A percentile compares a stretch with the other conserved stretches of the same genome.
Evolutionary conservation across 331 rosid species (phyloP).

Genomic region (Malus hybrid): DNA sequence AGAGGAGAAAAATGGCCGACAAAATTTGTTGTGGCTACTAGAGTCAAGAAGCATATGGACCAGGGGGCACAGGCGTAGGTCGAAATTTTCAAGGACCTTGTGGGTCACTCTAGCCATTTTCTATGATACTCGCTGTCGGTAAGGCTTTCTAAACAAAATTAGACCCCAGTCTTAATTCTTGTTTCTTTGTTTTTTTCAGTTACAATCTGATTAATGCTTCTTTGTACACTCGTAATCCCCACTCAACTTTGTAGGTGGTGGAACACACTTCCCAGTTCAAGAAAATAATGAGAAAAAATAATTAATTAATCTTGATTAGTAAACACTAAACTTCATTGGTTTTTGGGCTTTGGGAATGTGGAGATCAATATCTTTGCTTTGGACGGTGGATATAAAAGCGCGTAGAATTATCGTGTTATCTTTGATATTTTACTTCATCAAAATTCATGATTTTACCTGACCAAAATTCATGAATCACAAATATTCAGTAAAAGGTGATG

Average conservation of each 20-base stretch:
- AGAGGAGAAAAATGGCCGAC: slow-evolving; percentile 56
- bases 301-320: neutral
- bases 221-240: slow-evolving; percentile 16
- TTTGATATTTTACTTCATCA: neutral
- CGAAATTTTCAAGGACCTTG: slow-evolving; percentile 28
- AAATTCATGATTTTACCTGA: neutral
- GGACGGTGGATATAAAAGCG: slow-evolving; percentile 43
- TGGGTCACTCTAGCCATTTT: slow-evolving; percentile 55
- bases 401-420: slow-evolving; percentile 9
- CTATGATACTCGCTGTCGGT: slow-evolving; percentile 58
- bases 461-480: too few species aligned
- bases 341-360: neutral
- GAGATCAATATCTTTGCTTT: neutral
- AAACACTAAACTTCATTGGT: neutral
- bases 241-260: slow-evolving; percentile 30
- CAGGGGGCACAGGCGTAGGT: slow-evolving; percentile 29
- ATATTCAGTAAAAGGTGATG: too few species aligned
- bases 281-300: neutral
- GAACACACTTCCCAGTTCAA: slow-evolving; percentile 1
- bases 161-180: neutral
- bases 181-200: neutral
- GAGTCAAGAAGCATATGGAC: slow-evolving; percentile 51
- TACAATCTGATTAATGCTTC: neutral
- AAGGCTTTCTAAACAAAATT: slow-evolving; percentile 6
- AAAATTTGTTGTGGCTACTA: slow-evolving; percentile 16